Base-by-base conservation (phyloP, 129 eudicot genomes). In the Solidago caesia region DNA sequence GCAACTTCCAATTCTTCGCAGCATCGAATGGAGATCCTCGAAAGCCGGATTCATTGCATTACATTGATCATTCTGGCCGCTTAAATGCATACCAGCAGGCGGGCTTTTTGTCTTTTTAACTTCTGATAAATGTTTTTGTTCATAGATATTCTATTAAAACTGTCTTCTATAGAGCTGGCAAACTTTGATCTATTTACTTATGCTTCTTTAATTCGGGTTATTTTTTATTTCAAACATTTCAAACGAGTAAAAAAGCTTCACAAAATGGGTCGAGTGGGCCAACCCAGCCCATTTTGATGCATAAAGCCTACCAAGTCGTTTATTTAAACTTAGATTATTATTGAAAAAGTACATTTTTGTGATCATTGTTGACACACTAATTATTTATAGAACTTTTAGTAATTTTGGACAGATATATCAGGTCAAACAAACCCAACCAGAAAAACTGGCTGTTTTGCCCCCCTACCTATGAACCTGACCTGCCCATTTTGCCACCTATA, bases 21-120 rank as follows among this genome's bases (percentile, higher is more conserved):
- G 99, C 96, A 65, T 95, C 99, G 26, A 95, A 95, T 68, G 99
- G 99, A 74, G 75, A 84, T 82, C 99, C 97, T 72, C 84, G 85
- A 63, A 66, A 46, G 53, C 79, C 85, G 6, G 72, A 71, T 79
- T 91, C 97, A 42, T 83, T 95, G 81, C 99, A 91, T 68, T 91
- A 91, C 74, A 87, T 95, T 75, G 87, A 95, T 83, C 91, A 91
- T 68, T 84, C 92, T 48, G 94, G 96, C 46, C 86, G 94, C 67
- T 83, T 88, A 69, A 95, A 95, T 64, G 87, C 94, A 43, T 95
- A 95, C 85, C 99, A 95, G 75, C 89, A 84, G 89, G 99, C 88
- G 74, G 79, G 73, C 29, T 41, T 42, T 81, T 57, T 44, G 4
- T 82, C 12, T 62, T 0, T 62, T 8, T 26, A 44, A 62, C 44